Evolutionary conservation across 1,284 basidiomycete genomes (phyloP), one percentile per base, ranked within the genome.

Genomic region (Lignosus rhinocerotis): DNA sequence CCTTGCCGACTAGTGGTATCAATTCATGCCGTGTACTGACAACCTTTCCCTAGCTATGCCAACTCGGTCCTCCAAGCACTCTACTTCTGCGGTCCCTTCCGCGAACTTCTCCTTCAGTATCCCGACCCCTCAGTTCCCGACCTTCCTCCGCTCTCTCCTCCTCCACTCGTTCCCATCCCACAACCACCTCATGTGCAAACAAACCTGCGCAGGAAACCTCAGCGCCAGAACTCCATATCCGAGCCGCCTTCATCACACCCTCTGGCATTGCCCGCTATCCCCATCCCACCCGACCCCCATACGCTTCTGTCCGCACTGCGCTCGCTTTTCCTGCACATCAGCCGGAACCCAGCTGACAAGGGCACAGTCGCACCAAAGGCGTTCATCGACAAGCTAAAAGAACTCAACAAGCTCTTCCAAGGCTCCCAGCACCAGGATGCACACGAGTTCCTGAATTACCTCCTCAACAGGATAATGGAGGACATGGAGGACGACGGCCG

Each of bases 1-100:
- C 11, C 36, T n/a, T 1, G 9, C 2, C 25, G 25, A 25, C 25
- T 25, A 25, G 25, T 25, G 25, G 2, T 25, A 25, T 25, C 25
- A 25, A 25, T 46, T 14, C 56, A 56, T 30, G 55, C 49, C 32
- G 21, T 21, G 38, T 58, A 48, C 56, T 50, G 55, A 19, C 43
- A 73, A 21, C 11, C 8, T 47, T 25, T 16, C n/a, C 1, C 19
- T 57, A 94, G 93, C 77, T 99, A 99, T 75, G 95, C 92, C 78
- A 99, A 98, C 76, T 98, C 96, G 16, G 93, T 99, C 31, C 83
- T 99, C 10, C 96, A 99, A 74, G 90, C 96, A 0, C 85, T 99
- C 55, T 99, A 98, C 76, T 91, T 90, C 65, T 93, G 91, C 65
- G 74, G 80, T n/a, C 90, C 92, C 0, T 93, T 94, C 70, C 81